phyloP scores from a whole-genome alignment of 2,329 filamentous ascomycete species.

The Diplodia corticola region DNA sequence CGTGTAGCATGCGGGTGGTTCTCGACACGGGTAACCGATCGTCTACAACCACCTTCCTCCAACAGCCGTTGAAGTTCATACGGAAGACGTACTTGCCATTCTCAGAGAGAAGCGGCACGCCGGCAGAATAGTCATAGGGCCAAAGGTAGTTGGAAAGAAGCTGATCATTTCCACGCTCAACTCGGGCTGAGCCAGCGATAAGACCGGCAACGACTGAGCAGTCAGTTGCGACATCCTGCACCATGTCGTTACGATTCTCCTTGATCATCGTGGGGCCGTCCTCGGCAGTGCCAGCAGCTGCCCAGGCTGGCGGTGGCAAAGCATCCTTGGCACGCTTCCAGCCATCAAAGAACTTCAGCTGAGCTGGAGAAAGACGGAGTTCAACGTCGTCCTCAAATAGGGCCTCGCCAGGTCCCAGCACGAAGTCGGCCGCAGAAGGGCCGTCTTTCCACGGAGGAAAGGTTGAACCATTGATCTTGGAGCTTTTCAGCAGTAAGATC shows the following conservation, averaged over 20 bases:
- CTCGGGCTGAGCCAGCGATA: conserved; percentile 74
- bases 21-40: conserved; percentile 80
- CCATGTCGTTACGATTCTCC: conserved; percentile 69
- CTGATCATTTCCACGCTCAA: conserved; percentile 65
- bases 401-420: conserved; percentile 48
- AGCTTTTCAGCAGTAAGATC: conserved; percentile 73
- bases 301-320: conserved; percentile 50
- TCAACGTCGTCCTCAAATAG: conserved; percentile 70
- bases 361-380: conserved; percentile 72
- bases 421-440: conserved; percentile 64
- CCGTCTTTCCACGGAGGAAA: conserved; percentile 82
- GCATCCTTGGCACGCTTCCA: conserved; percentile 80
- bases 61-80: conserved; percentile 96
- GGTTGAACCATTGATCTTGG: conserved; percentile 75
- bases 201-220: conserved; percentile 96
- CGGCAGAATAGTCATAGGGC: conserved; percentile 65
- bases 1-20: conserved; percentile 75
- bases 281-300: conserved; percentile 31
- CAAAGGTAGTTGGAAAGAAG: conserved; percentile 72
- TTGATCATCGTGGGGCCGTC: conserved; percentile 58
- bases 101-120: conserved; percentile 62
- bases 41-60: conserved; percentile 82
- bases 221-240: conserved; percentile 93
- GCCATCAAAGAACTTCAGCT: conserved; percentile 72
- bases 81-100: conserved; percentile 89